Base-by-base conservation (phyloP, 305 asterid species). In the Caryopteris hybrid region DNA sequence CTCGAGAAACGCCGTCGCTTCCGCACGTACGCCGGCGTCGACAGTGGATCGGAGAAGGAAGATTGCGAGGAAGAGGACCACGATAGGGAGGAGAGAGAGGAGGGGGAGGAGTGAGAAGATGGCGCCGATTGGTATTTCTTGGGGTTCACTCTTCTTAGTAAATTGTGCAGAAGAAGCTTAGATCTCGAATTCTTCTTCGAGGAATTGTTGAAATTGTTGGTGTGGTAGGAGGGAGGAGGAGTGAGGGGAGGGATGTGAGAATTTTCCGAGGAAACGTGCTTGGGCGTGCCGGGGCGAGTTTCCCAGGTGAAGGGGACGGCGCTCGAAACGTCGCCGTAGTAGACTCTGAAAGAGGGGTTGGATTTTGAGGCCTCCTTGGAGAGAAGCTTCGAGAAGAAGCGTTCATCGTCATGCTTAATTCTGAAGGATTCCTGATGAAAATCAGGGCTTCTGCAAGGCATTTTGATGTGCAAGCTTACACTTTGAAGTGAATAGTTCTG, bases 271-370 rank as follows among this genome's bases (percentile, higher is more conserved):
- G 79, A 77, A 1, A 48, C 13, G 69, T 84, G 88, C 38, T 85
- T 89, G 0, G 96, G 96, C 3, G 96, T 89, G 21, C 96, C 96
- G 2, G 96, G 96, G 51, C 74, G 64, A 3, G 86, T 78, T 21
- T 89, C 96, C 96, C 96, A 89, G 21, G 53, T 70, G 80, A 89
- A 89, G 4, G 95, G 96, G 14, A 89, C 84, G n/a, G 88, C 78
- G 25, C 89, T 68, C 1, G 89, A 42, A 6, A 72, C 79, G 61
- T 73, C 84, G 56, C 86, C 87, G 62, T 85, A 85, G 75, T 89
- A 89, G 8, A 87, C 84, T n/a, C 92, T 55, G 77, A 84, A 87
- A 11, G 91, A 83, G 43, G 85, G 82, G 64, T 65, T 42, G 45
- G 88, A 72, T 53, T 33, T 79, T 4, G 88, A 71, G 20, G 55